phyloP scores from a whole-genome alignment of 1,139 yeast genomes.

The Saccharomyces hybrid region DNA sequence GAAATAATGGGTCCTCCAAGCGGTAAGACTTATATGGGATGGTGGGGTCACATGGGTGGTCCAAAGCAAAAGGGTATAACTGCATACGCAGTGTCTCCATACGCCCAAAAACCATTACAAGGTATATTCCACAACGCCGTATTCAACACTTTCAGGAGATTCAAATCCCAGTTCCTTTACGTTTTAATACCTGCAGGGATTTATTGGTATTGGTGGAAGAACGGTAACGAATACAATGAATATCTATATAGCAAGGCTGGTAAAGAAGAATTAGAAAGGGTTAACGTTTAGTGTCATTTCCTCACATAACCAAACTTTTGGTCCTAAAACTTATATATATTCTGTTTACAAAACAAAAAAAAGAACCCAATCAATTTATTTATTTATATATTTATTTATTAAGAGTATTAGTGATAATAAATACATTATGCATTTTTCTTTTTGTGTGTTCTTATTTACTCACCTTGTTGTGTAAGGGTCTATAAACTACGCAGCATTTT shows the following conservation, averaged over 20 bases:
- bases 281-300: conserved; percentile 44
- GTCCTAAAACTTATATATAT: background rate
- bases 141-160: conserved; percentile 93
- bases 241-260: conserved; percentile 97
- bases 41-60: conserved; percentile 89
- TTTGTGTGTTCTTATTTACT: background rate
- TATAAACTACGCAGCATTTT: conserved; percentile 38
- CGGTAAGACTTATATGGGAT: conserved; percentile 82
- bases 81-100: conserved; percentile 84
- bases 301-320: background rate
- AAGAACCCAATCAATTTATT: background rate
- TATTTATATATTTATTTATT: background rate
- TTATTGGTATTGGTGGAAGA: conserved; percentile 82
- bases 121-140: conserved; percentile 80
- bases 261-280: conserved; percentile 83
- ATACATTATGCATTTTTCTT: background rate
- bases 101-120: conserved; percentile 85
- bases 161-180: conserved; percentile 75
- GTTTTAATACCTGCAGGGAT: conserved; percentile 69
- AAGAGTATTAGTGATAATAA: background rate
- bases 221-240: conserved; percentile 86
- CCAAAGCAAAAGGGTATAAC: conserved; percentile 84
- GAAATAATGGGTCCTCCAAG: conserved; percentile 51
- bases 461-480: background rate
- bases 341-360: background rate